Conservation (phyloP, 169 alveolate genomes). For the Cryptosporidium xiaoi region DNA sequence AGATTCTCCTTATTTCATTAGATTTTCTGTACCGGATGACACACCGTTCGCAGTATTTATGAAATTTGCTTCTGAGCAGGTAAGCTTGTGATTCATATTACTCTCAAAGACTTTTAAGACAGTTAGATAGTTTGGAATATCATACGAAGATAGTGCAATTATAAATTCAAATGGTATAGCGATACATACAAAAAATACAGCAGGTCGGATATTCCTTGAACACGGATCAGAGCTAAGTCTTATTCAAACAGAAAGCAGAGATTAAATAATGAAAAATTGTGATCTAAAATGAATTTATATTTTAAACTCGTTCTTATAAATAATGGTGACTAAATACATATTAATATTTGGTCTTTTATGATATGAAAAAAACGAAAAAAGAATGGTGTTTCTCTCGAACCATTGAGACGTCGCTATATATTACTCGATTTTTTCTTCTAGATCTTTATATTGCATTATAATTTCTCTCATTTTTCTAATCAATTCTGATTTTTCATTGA, state of each 20-base stretch:
- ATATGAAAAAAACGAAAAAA: not conserved
- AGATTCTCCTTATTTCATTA: not conserved
- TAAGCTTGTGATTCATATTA: slow-evolving; percentile 19
- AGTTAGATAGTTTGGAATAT: slow-evolving; percentile 84
- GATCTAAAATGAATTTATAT: not conserved
- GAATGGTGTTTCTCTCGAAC: too few relatives aligned
- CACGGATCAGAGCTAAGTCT: slow-evolving; percentile 90
- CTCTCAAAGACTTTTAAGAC: not conserved
- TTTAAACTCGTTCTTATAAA: not conserved
- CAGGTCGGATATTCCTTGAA: slow-evolving; percentile 89
- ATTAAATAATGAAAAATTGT: not conserved
- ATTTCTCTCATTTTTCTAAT: slow-evolving; percentile 30
- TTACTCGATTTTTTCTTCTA: not conserved
- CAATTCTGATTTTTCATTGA: slow-evolving; percentile 17
- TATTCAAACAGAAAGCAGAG: slow-evolving; percentile 91
- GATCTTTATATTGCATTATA: slow-evolving; percentile 13
- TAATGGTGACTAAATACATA: not conserved
- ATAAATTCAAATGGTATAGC: slow-evolving; percentile 91
- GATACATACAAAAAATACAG: slow-evolving; percentile 88
- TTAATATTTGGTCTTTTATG: not conserved
- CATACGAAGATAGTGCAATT: slow-evolving; percentile 89
- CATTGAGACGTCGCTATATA: not conserved
- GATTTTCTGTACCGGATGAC: slow-evolving; percentile 85
- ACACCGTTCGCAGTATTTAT: slow-evolving; percentile 90
- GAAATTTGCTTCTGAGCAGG: slow-evolving; percentile 85